A percentile compares a stretch with the other conserved stretches of the same genome.
Conservation (phyloP, 2,329 filamentous ascomycete genomes). For the Cladophialophora immunda region DNA sequence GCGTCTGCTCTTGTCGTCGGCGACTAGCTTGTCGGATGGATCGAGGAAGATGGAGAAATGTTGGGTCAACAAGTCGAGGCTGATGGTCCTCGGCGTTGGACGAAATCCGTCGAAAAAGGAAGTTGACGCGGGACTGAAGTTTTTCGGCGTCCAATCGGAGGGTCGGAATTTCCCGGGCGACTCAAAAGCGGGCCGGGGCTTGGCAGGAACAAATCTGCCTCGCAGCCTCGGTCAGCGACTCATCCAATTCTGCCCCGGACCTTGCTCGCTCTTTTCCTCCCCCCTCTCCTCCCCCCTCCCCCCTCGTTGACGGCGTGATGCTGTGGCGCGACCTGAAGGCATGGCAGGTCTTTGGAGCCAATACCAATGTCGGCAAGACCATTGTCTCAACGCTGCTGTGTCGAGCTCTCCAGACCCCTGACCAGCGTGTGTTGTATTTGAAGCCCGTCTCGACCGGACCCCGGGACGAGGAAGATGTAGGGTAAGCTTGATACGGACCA, state of each 20-base stretch:
- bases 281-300: not conserved
- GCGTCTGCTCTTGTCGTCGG: not conserved
- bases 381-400: conserved; percentile 78
- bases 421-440: conserved; percentile 66
- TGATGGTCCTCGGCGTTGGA: not conserved
- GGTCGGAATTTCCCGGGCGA: conserved; percentile 11
- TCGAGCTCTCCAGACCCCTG: conserved; percentile 63
- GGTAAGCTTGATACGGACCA: conserved; percentile 53
- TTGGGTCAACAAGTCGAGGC: conserved; percentile 12
- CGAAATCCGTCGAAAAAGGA: conserved; percentile 1
- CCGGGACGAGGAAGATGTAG: conserved; percentile 72
- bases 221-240: conserved; percentile 17
- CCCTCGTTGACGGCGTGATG: conserved; percentile 28
- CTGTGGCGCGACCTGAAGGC: conserved; percentile 71
- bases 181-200: conserved; percentile 15
- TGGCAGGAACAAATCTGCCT: conserved; percentile 30
- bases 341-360: conserved; percentile 82
- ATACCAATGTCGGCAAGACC: conserved; percentile 86
- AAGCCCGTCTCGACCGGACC: conserved; percentile 86
- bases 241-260: not conserved
- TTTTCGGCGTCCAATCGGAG: conserved; percentile 27
- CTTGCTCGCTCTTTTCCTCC: not conserved
- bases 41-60: conserved; percentile 2
- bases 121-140: conserved; percentile 11
- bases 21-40: not conserved